Conservation (phyloP, 2,329 filamentous ascomycete genomes). For the Mollisiaceae sp. region DNA sequence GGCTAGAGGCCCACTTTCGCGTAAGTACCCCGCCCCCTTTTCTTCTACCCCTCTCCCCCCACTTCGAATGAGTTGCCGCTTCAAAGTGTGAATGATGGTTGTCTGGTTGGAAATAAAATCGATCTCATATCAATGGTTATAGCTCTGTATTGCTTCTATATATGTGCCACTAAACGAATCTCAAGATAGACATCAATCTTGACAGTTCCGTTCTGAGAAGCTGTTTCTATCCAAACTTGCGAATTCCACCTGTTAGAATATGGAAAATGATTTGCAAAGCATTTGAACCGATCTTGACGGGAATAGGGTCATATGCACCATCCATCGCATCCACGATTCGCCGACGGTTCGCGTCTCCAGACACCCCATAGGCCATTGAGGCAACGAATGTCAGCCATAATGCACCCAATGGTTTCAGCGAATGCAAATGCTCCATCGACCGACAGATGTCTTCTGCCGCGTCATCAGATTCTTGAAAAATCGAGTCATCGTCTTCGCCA, state of each 20-base stretch:
- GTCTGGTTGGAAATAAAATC: too few relatives aligned
- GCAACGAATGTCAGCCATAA: background rate
- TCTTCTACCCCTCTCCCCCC: background rate
- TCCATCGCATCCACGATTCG: background rate
- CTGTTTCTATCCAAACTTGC: background rate
- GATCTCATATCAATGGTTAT: too few relatives aligned
- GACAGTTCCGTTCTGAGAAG: too few relatives aligned
- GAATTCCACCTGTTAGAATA: background rate
- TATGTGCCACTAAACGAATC: too few relatives aligned
- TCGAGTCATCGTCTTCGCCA: background rate
- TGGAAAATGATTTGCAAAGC: background rate
- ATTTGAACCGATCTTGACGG: background rate
- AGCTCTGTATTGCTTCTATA: too few relatives aligned
- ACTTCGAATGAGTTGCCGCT: too few relatives aligned
- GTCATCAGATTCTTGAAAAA: background rate
- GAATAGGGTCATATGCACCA: background rate
- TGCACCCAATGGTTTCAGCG: background rate
- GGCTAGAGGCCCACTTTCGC: background rate
- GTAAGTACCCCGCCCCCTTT: background rate
- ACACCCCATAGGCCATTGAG: background rate
- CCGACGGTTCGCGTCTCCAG: background rate
- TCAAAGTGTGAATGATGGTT: too few relatives aligned
- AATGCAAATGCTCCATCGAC: background rate
- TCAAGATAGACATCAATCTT: too few relatives aligned
- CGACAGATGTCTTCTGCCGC: background rate